These are phyloP conservation scores for Sarocladiaceae sp. DNA, from an alignment of 2,329 filamentous ascomycete species.

Conservation along the genomic window DNA sequence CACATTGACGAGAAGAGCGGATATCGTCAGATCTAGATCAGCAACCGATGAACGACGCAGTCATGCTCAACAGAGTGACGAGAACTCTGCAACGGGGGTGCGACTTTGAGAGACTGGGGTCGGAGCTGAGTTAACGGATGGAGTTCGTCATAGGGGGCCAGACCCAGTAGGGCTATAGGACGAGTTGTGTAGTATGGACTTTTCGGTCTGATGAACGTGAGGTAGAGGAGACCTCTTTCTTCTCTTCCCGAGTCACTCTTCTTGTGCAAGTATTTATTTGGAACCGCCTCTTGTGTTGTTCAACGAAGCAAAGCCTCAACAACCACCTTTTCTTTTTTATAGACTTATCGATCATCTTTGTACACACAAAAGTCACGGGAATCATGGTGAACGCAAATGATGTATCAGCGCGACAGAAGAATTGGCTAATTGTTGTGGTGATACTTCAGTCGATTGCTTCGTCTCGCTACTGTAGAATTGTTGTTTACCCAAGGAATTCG, in stretches of 20 bases:
- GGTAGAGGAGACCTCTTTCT: background rate
- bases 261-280: slow-evolving; percentile 7
- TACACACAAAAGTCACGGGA: background rate
- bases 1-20: slow-evolving; percentile 78
- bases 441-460: background rate
- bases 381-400: background rate
- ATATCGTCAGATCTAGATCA: slow-evolving; percentile 38
- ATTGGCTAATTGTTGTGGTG: background rate
- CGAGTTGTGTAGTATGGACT: no score
- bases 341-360: background rate
- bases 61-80: no score
- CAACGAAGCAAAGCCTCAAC: background rate
- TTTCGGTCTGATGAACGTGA: background rate
- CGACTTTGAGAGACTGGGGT: no score
- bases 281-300: background rate
- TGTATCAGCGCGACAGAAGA: background rate
- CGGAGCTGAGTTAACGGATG: no score
- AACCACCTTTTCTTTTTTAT: background rate
- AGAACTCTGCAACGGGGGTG: no score
- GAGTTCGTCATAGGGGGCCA: no score
- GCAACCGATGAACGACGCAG: background rate
- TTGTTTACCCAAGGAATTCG: background rate
- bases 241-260: background rate
- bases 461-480: background rate
- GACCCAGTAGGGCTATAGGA: background rate